Percentiles rank a stretch among this genome's conserved stretches.
Evolutionary conservation across 208 protist species (phyloP).

Genomic region (Crithidia thermophila): DNA sequence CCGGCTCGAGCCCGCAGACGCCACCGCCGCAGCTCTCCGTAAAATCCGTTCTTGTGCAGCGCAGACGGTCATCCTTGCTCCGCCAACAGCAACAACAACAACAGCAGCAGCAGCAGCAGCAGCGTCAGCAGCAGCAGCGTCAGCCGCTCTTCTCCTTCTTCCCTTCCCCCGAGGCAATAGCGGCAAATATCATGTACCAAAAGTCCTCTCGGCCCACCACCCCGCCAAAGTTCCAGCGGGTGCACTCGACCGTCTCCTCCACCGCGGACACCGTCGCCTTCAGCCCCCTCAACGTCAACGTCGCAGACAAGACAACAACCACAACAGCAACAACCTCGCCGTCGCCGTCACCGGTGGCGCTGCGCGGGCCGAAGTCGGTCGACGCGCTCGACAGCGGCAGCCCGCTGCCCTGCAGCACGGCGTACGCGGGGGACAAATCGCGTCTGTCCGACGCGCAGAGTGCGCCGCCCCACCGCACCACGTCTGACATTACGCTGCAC

Average conservation of each 20-base stretch:
- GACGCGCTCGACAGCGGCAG: constrained; percentile 1
- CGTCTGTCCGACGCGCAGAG: neutral
- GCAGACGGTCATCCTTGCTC: constrained; percentile 10
- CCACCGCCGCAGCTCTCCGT: constrained; percentile 9
- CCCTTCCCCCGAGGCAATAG: constrained; percentile 6
- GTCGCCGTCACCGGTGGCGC: neutral
- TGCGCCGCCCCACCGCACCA: neutral
- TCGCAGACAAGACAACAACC: neutral
- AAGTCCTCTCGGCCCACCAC: neutral
- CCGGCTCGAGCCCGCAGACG: neutral
- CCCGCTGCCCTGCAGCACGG: neutral
- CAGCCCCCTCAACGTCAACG: neutral
- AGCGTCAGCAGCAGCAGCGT: constrained; percentile 5
- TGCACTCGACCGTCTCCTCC: constrained; percentile 12
- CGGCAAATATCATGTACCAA: neutral
- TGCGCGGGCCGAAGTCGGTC: constrained; percentile 6
- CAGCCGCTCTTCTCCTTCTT: constrained; percentile 3
- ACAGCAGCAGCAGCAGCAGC: constrained; percentile 15
- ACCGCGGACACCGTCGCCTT: constrained; percentile 20
- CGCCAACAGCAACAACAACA: neutral
- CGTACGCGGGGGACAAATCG: no score
- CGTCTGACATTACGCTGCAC: constrained; percentile 1
- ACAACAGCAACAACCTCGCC: neutral
- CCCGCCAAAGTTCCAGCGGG: constrained; percentile 3
- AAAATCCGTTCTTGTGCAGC: constrained; percentile 20